Evolutionary conservation across 306 rosid genomes (phyloP), one percentile per base, ranked within the genome.

Genomic region (Cotoneaster glaucophyllus): DNA sequence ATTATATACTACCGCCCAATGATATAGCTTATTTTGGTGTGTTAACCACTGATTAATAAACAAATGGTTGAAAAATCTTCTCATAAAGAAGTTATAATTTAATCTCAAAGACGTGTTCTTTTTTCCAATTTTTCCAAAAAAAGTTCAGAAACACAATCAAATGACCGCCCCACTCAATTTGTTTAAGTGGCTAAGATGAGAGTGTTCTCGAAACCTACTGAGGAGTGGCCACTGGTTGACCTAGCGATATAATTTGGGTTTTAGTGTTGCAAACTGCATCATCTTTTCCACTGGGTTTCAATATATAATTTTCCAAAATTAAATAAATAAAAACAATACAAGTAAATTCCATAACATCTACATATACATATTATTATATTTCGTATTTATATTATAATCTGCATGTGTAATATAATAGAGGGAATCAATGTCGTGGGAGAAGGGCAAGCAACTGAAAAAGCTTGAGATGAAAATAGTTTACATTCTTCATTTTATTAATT

Each of bases 141-240:
- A 65, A 34, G 26, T 32, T 4, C 69, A 65, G 19, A 48, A 48
- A 65, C 22, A 37, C 22, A 11, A 21, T 21, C 69, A 19, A 2
- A 2, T 17, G 19, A 34, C 70, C 28, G 50, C 50, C 69, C 69
- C 69, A 34, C 69, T 65, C 9, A 73, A 11, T 25, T 39, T 70
- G 64, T 48, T 24, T n/a, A 70, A 74, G 86, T 81, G 88, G 78
- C 52, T 41, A 41, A 41, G 12, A 41, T 8, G 9, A 41, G 44
- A 41, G 44, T 41, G 44, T 41, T 8, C 12, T 41, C 44, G 11
- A 41, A 41, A 41, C 44, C 26, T 25, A 54, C 28, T 48, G 24
- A 7, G 29, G 78, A 75, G 86, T 88, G 90, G 84, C 92, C 90
- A 78, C 78, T 78, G 54, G 62, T 79, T 82, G 69, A 56, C 67